Percentiles rank a stretch among this genome's conserved stretches.
These are phyloP conservation scores for Taiozyma sp. DNA, from an alignment of 1,139 yeast genomes.

Conservation along the genomic window DNA sequence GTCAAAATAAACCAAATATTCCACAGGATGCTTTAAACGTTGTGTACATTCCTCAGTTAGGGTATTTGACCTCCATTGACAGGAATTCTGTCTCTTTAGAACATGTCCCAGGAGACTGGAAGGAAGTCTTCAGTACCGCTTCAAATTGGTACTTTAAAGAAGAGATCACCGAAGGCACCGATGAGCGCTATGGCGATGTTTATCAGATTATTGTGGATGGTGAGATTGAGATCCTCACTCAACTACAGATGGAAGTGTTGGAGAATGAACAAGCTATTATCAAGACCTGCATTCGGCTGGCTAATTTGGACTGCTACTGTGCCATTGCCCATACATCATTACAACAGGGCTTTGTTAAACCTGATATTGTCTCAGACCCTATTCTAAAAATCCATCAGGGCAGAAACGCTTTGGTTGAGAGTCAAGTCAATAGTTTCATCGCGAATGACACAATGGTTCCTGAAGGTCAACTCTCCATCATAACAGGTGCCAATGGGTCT, in stretches of 20 bases:
- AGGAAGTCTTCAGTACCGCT: slow-evolving; percentile 35
- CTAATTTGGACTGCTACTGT: slow-evolving; percentile 36
- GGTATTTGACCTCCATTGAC: slow-evolving; percentile 32
- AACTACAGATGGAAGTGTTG: slow-evolving; percentile 29
- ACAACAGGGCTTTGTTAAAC: slow-evolving; percentile 31
- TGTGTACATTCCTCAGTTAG: slow-evolving; percentile 35
- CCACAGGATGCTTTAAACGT: slow-evolving; percentile 27
- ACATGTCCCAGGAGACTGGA: slow-evolving; percentile 25
- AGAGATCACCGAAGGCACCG: slow-evolving; percentile 28
- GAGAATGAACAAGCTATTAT: slow-evolving; percentile 18
- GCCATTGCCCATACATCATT: slow-evolving; percentile 34
- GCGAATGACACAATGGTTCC: slow-evolving; percentile 32
- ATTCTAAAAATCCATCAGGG: slow-evolving; percentile 23
- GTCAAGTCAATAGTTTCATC: slow-evolving; percentile 30
- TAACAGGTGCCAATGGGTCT: slow-evolving; percentile 50
- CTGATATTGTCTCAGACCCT: slow-evolving; percentile 29
- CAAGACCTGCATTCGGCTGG: slow-evolving; percentile 22
- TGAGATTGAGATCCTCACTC: slow-evolving; percentile 37
- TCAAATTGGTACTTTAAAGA: slow-evolving; percentile 35
- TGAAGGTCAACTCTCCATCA: slow-evolving; percentile 26
- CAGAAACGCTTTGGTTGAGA: slow-evolving; percentile 40
- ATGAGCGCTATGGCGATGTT: slow-evolving; percentile 37
- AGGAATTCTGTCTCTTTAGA: not conserved
- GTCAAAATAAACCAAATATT: slow-evolving; percentile 8
- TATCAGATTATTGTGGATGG: slow-evolving; percentile 35